Base-by-base conservation (phyloP, 768 basidiomycete species). In the Omphalotus guepiniiformis region DNA sequence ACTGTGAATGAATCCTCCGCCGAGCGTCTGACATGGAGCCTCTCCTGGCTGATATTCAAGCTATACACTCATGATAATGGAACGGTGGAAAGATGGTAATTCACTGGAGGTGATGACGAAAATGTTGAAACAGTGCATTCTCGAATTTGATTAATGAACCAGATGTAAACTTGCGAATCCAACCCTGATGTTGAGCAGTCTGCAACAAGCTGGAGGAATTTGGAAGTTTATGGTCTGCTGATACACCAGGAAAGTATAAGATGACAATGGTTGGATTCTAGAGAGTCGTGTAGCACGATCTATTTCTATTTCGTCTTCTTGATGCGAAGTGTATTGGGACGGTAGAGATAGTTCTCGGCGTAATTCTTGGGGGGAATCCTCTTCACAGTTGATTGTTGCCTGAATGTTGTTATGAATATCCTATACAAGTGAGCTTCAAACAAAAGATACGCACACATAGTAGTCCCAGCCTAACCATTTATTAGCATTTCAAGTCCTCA, bases 341-440 rank as follows among this genome's bases (percentile, higher is more conserved):
- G 82, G 72, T 97, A 94, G 13, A 89, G 71, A 64, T 78, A 97
- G 73, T 93, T 98, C 76, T 93, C 93, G 34, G 91, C 68, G 57
- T 93, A 93, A 61, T 91, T 79, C 82, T 97, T 90, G 13, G 84
- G 85, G 16, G 85, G 86, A 48, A 91, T 82, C 51, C 79, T 77
- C 68, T 82, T 82, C 49, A 76, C 72, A 11, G 75, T 67, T 19
- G 78, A 63, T 4, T 72, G 65, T 79, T 87, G 85, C 25, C 81
- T 81, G 60, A 7, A 54, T 45, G 15, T 46, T 34, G 19, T 13
- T 28, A 47, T 25, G 42, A 50, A 58, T 52, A 60, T 52, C 11
- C 34, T 32, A 16, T 6, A 42, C 16, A 13, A 51, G 48, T 40
- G 0, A 42, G 27, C 21, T 3, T 9, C 12, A 36, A 41, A 38